Base-by-base conservation (phyloP, 1,284 basidiomycete species). In the Volvariella surrecta region DNA sequence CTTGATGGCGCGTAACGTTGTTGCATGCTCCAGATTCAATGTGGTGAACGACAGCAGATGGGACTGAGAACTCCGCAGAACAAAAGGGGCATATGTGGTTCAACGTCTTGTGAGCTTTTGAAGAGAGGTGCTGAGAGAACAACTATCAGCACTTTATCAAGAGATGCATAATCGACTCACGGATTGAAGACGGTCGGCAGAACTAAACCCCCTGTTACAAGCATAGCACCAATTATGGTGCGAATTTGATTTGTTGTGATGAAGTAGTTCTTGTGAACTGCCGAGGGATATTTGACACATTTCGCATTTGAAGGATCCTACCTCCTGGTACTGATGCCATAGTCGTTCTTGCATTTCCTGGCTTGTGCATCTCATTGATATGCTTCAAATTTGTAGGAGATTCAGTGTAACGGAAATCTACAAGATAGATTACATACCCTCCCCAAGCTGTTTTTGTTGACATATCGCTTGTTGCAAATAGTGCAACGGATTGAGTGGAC, bases 21-120 rank as follows among this genome's bases (percentile, higher is more conserved):
- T 57, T 49, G 44, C 63, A 64, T 1, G 40, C 43, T 10, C 63
- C 67, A 2, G 58, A 57, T 39, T 68, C 67, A 34, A 68, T 54
- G 45, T 69, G 68, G 2, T 57, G 53, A 1, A 62, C 24, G 24
- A 28, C 24, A 28, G 24, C 24, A 4, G 34, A 35, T 15, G 34
- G 34, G 8, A n/a, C 15, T 4, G 34, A 19, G 34, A 35, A 35
- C 13, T 6, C 34, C n/a, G 6, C n/a, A 35, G 34, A 35, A 19
- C 34, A 35, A 4, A 35, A n/a, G 8, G 34, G 34, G n/a, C 34
- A 35, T n/a, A 6, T 19, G 6, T 35, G 34, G 15, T 35, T 19
- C 6, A 15, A n/a, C 18, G 13, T 6, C 15, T 35, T 19, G 18
- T 35, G 34, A 35, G 34, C 34, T 15, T 35, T 35, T 16, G 34